Evolutionary conservation across 2,329 filamentous ascomycete genomes (phyloP).

Genomic region (Conoideocrella luteorostrata): DNA sequence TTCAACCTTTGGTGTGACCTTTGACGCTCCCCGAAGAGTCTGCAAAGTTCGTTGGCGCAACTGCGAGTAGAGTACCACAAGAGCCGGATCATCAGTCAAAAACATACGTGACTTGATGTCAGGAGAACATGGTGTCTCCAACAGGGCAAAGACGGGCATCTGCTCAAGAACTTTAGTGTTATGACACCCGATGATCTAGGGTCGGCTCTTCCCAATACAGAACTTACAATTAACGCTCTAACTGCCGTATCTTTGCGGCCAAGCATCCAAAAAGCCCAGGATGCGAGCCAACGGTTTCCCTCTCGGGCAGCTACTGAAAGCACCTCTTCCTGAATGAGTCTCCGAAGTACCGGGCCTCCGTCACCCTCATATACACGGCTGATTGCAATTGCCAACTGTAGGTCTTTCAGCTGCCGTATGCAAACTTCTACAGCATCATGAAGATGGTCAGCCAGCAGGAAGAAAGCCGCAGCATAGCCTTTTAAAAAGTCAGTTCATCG

Average conservation of each 20-base stretch:
- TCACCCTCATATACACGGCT: constrained; percentile 86
- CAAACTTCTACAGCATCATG: constrained; percentile 83
- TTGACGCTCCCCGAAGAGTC: constrained; percentile 77
- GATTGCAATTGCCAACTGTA: constrained; percentile 85
- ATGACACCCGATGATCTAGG: neutral
- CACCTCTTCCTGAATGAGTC: constrained; percentile 73
- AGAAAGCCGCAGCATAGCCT: constrained; percentile 96
- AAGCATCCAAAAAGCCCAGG: constrained; percentile 94
- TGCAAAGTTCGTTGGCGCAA: constrained; percentile 76
- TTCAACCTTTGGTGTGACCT: constrained; percentile 70
- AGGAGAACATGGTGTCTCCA: constrained; percentile 61
- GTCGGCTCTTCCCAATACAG: too few species aligned
- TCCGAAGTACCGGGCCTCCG: constrained; percentile 63
- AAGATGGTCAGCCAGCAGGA: constrained; percentile 79
- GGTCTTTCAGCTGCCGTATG: constrained; percentile 77
- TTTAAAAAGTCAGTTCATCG: constrained; percentile 1
- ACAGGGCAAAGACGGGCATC: constrained; percentile 71
- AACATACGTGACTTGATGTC: constrained; percentile 72
- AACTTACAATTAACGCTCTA: constrained; percentile 67
- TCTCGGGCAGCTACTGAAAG: constrained; percentile 70
- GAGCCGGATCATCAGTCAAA: constrained; percentile 81
- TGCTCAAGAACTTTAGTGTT: constrained; percentile 24
- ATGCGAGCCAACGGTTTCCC: constrained; percentile 88
- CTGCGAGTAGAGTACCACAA: constrained; percentile 82
- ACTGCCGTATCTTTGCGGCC: constrained; percentile 77